Conservation (phyloP, 1,139 yeast genomes). For the Wickerhamiella infanticola region DNA sequence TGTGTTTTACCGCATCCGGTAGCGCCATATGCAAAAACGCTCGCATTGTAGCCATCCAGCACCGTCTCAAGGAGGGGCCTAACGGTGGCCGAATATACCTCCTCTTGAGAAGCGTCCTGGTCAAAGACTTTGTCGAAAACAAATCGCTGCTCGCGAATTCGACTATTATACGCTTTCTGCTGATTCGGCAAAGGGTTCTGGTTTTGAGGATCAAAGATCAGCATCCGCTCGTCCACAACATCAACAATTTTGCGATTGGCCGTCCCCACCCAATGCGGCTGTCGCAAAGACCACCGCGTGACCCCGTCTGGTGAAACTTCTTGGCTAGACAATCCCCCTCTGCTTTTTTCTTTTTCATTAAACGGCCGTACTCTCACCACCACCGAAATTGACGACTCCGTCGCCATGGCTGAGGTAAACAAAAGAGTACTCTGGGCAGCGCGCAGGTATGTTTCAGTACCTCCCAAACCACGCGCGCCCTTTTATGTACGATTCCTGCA, state of each 20-base stretch:
- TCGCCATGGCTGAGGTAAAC: background rate
- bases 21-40: conserved; percentile 94
- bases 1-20: conserved; percentile 98
- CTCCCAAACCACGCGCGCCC: no score
- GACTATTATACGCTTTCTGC: conserved; percentile 28
- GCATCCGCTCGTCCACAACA: conserved; percentile 78
- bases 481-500: no score
- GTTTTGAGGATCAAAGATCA: conserved; percentile 78
- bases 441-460: no score
- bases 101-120: conserved; percentile 43
- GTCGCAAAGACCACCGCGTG: background rate
- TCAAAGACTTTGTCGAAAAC: conserved; percentile 73
- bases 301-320: background rate
- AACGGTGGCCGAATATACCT: conserved; percentile 54
- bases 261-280: background rate
- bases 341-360: background rate
- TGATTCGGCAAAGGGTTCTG: conserved; percentile 43
- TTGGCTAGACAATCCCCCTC: background rate
- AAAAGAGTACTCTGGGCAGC: no score
- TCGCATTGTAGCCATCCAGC: conserved; percentile 73
- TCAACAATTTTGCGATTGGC: conserved; percentile 45
- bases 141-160: conserved; percentile 30
- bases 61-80: conserved; percentile 58
- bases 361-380: background rate
- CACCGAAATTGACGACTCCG: background rate